These are phyloP conservation scores for Geopyxis carbonaria DNA, from an alignment of 495 filamentous ascomycete genomes.

Conservation along the genomic window DNA sequence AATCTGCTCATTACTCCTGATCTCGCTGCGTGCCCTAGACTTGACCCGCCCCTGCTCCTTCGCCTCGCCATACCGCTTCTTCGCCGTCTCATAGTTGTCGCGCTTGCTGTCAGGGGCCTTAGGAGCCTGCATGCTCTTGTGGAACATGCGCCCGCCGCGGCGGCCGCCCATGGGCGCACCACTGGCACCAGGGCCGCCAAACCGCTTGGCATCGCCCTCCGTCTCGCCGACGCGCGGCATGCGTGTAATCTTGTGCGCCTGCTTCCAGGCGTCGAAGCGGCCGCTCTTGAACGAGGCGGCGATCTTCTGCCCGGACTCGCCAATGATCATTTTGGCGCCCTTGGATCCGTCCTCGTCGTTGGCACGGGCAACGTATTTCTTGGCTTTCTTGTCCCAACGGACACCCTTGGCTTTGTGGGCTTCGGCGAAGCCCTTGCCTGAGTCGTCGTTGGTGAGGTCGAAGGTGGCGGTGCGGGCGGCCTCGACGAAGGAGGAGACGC, in stretches of 20 bases:
- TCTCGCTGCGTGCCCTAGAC: slow-evolving; percentile 56
- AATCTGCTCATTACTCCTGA: slow-evolving; percentile 69
- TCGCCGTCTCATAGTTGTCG: slow-evolving; percentile 74
- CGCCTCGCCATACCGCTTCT: slow-evolving; percentile 76
- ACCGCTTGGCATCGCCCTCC: slow-evolving; percentile 34
- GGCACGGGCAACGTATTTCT: slow-evolving; percentile 75
- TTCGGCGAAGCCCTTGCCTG: slow-evolving; percentile 54
- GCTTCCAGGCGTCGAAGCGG: slow-evolving; percentile 81
- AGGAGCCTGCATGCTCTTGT: slow-evolving; percentile 68
- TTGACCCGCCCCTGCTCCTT: slow-evolving; percentile 63
- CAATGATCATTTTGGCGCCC: slow-evolving; percentile 65
- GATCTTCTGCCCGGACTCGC: slow-evolving; percentile 91
- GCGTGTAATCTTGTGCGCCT: slow-evolving; percentile 57
- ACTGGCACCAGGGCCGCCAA: slow-evolving; percentile 23
- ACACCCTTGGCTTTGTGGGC: slow-evolving; percentile 45
- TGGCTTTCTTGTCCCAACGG: slow-evolving; percentile 93
- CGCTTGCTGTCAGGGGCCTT: slow-evolving; percentile 82
- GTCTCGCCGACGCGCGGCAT: slow-evolving; percentile 68
- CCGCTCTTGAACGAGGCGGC: slow-evolving; percentile 83
- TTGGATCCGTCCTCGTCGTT: slow-evolving; percentile 92
- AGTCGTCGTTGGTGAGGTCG: slow-evolving; percentile 78
- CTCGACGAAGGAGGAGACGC: slow-evolving; percentile 46
- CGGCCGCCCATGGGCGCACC: slow-evolving; percentile 29
- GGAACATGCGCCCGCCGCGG: slow-evolving; percentile 34
- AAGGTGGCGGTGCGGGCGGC: slow-evolving; percentile 69